Evolutionary conservation across 768 basidiomycete species (phyloP), one percentile per base, ranked within the genome.

Genomic region (Podaxis sp.): DNA sequence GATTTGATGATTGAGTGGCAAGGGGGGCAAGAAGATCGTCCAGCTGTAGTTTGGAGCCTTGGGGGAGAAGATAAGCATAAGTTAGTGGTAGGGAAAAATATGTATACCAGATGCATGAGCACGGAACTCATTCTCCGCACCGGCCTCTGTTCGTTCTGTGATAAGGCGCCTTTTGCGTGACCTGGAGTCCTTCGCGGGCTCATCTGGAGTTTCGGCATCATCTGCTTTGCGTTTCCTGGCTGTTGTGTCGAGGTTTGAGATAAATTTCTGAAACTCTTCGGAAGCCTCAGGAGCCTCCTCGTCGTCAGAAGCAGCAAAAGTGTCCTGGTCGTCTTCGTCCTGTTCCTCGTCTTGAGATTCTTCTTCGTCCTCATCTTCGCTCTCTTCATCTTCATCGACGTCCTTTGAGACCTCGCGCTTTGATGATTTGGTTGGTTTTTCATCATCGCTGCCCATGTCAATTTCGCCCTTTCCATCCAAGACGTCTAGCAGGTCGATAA

Each of bases 111-210:
- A 69, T 13, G 76, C 70, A 68, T 79, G 78, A 47, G 84, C 83
- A 11, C 83, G 85, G 70, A 94, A 96, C 69, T 94, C 93, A 67
- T 86, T 87, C 71, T 95, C 94, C 33, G 81, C 82, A 5, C 91
- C 93, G 29, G 87, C 85, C 68, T 92, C 89, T 2, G 88, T 93
- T 55, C 83, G 83, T 68, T 94, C 93, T 59, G 82, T 76, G 56
- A 94, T 75, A 9, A 79, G 73, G 38, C 91, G 85, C 49, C 89
- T 80, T 70, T 89, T 90, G 56, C 79, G 75, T 15, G 73, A 70
- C 40, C 69, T 72, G 4, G 69, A 65, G 17, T 24, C 46, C 13
- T 70, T 72, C 5, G 64, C 59, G 13, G 67, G 66, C 7, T 59
- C 62, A 22, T 69, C 71, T 9, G 64, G 61, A 9, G 67, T 66